Conservation (phyloP, 345 rosid genomes). For the Schrenkiella parvula region DNA sequence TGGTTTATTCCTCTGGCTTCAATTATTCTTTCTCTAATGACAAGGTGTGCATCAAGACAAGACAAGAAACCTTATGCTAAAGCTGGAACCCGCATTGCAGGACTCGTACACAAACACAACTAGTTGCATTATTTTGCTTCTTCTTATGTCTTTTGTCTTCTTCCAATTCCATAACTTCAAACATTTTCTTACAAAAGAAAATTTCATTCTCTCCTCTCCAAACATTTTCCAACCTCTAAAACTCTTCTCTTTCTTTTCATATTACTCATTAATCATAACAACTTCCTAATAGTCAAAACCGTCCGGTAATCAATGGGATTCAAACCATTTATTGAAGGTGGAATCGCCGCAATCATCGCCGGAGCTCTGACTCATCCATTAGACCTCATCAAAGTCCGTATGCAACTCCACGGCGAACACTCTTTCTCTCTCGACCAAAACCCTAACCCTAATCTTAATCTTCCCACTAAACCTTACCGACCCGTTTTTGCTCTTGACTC, state of each 20-base stretch:
- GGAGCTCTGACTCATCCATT: conserved; percentile 83
- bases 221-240: conserved; percentile 3
- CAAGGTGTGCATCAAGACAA: conserved; percentile 23
- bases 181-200: no score
- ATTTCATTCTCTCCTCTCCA: conserved; percentile 20
- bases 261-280: background rate
- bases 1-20: background rate
- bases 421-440: conserved; percentile 15
- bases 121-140: conserved; percentile 21
- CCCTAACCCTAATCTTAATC: conserved; percentile 15
- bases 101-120: conserved; percentile 28
- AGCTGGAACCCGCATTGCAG: conserved; percentile 15
- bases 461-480: conserved; percentile 37
- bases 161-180: conserved; percentile 28
- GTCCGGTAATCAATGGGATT: conserved; percentile 46
- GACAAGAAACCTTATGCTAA: background rate
- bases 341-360: conserved; percentile 73
- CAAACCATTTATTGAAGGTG: conserved; percentile 83
- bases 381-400: conserved; percentile 86
- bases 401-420: conserved; percentile 84
- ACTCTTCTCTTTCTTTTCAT: background rate
- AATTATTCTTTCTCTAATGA: background rate
- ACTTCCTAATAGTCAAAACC: background rate
- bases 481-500: conserved; percentile 53
- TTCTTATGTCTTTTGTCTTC: conserved; percentile 20